These are phyloP conservation scores for Scorias spongiosa DNA, from an alignment of 2,329 filamentous ascomycete genomes.

Conservation along the genomic window DNA sequence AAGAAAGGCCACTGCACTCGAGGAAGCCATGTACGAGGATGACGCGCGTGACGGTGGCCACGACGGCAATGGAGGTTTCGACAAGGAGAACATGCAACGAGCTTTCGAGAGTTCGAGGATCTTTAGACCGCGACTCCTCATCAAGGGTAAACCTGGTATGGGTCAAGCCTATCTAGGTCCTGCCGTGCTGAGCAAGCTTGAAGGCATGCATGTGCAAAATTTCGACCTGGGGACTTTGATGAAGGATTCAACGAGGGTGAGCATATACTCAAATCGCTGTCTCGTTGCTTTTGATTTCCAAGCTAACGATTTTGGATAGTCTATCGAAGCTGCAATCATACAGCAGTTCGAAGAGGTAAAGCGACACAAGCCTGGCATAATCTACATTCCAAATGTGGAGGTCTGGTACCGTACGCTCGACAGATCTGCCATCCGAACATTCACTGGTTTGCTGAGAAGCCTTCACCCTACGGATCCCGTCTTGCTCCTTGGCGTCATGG, in stretches of 20 bases:
- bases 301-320: conserved; percentile 16
- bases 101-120: conserved; percentile 71
- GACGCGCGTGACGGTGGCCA: conserved; percentile 60
- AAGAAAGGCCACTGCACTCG: conserved; percentile 74
- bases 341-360: conserved; percentile 84
- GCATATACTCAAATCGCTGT: conserved; percentile 14
- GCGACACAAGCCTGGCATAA: conserved; percentile 86
- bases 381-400: conserved; percentile 83
- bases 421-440: conserved; percentile 54
- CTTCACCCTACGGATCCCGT: conserved; percentile 85
- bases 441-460: conserved; percentile 64
- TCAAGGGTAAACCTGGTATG: conserved; percentile 76
- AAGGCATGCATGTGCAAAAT: conserved; percentile 85
- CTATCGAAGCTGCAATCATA: conserved; percentile 76
- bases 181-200: conserved; percentile 77
- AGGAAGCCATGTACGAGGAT: conserved; percentile 89
- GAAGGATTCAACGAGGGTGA: conserved; percentile 58
- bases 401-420: conserved; percentile 68
- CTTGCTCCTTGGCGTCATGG: conserved; percentile 66
- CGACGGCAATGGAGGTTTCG: conserved; percentile 35
- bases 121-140: conserved; percentile 74
- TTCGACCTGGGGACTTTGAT: conserved; percentile 83
- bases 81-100: conserved; percentile 58
- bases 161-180: conserved; percentile 80
- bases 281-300: background rate